Conservation (phyloP, 306 rosid species). For the Prunus campanulata region DNA sequence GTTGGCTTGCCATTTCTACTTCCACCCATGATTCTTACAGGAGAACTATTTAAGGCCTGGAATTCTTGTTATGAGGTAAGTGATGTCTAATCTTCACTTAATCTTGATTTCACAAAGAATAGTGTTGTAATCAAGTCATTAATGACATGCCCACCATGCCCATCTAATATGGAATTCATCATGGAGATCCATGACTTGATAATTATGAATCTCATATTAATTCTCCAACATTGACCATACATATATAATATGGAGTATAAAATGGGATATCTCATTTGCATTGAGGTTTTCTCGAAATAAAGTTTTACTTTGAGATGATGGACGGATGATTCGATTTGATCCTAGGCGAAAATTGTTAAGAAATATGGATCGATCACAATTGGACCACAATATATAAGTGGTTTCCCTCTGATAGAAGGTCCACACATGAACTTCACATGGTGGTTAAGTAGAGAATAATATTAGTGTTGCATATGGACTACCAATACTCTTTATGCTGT, state of each 20-base stretch:
- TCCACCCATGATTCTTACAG: conserved; percentile 53
- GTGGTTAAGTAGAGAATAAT: not conserved
- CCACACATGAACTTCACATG: not conserved
- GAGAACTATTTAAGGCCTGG: conserved; percentile 62
- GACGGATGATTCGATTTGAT: not conserved
- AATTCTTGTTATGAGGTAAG: conserved; percentile 53
- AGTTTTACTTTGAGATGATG: not conserved
- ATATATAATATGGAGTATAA: not conserved
- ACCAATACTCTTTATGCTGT: not conserved
- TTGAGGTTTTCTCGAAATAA: not conserved
- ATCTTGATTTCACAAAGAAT: not conserved
- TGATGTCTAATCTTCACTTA: not conserved
- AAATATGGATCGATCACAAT: not conserved
- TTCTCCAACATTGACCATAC: not conserved
- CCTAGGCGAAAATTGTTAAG: not conserved
- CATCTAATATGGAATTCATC: not conserved
- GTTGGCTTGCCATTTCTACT: conserved; percentile 55
- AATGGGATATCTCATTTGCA: not conserved
- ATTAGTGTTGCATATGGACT: not conserved
- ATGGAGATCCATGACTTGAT: not conserved
- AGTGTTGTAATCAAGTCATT: not conserved
- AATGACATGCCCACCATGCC: not conserved
- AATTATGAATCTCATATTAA: not conserved
- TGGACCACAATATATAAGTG: not conserved
- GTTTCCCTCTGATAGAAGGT: too few relatives aligned